Evolutionary conservation across 2,329 filamentous ascomycete species (phyloP).

Genomic region (Trichoderma sp.): DNA sequence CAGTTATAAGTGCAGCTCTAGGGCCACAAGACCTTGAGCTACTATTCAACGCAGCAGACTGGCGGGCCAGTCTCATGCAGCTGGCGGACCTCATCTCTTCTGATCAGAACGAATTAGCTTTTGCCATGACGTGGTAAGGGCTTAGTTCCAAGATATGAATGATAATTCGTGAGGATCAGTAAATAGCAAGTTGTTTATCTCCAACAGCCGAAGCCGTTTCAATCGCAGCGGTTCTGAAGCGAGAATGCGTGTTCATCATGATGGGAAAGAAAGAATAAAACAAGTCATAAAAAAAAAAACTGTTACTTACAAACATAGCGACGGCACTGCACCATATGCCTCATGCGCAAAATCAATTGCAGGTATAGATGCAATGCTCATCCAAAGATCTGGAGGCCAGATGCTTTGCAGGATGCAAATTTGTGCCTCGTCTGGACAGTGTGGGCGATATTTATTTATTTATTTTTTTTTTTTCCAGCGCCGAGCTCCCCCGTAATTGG

Average conservation of each 20-base stretch:
- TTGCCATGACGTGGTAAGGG: constrained; percentile 32
- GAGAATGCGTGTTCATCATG: constrained; percentile 45
- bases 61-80: constrained; percentile 37
- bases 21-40: background rate
- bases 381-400: background rate
- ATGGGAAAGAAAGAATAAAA: constrained; percentile 12
- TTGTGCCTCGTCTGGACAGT: background rate
- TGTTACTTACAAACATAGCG: constrained; percentile 41
- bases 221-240: constrained; percentile 53
- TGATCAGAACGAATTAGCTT: constrained; percentile 36
- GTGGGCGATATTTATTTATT: constrained; percentile 5
- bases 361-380: background rate
- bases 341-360: constrained; percentile 8
- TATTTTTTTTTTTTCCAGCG: background rate
- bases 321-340: constrained; percentile 20
- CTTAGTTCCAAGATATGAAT: constrained; percentile 4
- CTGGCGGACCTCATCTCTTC: constrained; percentile 38
- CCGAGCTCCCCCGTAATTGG: constrained; percentile 18
- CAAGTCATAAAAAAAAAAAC: background rate
- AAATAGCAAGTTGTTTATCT: constrained; percentile 42
- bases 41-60: constrained; percentile 23
- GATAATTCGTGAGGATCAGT: constrained; percentile 32
- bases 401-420: constrained; percentile 12
- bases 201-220: constrained; percentile 42
- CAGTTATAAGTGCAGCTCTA: background rate